A percentile compares a stretch with the other conserved stretches of the same genome.
Conservation (phyloP, 306 rosid genomes). For the Comarum palustre region DNA sequence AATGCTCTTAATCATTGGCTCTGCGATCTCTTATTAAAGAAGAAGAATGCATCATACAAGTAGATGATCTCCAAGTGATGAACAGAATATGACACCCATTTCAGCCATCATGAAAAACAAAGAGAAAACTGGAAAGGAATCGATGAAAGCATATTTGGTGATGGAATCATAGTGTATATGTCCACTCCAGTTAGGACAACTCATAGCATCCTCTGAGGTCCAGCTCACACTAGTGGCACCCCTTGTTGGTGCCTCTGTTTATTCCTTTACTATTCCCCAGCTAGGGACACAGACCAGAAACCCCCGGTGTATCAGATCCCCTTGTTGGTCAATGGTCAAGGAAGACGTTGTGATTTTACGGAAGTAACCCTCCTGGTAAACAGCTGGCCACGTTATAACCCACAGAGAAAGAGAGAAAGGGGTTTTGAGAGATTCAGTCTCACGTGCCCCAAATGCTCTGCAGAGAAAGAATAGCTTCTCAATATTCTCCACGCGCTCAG, state of each 20-base stretch:
- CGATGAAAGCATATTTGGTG: background rate
- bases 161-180: background rate
- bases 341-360: background rate
- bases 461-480: background rate
- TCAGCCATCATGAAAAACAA: background rate
- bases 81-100: slow-evolving; percentile 1
- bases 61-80: slow-evolving; percentile 3
- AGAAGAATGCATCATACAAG: background rate
- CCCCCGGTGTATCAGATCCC: background rate
- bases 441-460: slow-evolving; percentile 18
- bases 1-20: background rate
- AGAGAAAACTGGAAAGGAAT: background rate
- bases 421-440: background rate
- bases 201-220: slow-evolving; percentile 19
- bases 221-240: slow-evolving; percentile 32
- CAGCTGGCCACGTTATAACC: slow-evolving; percentile 58
- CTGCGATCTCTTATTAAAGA: background rate
- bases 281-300: background rate
- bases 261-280: background rate
- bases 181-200: slow-evolving; percentile 23
- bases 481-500: background rate
- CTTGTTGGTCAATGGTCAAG: slow-evolving; percentile 24
- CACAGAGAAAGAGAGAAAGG: slow-evolving; percentile 12
- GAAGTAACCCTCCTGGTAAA: slow-evolving; percentile 18
- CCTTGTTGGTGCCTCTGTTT: slow-evolving; percentile 23